Evolutionary conservation across 768 basidiomycete species (phyloP).

Genomic region (Suillus spraguei): DNA sequence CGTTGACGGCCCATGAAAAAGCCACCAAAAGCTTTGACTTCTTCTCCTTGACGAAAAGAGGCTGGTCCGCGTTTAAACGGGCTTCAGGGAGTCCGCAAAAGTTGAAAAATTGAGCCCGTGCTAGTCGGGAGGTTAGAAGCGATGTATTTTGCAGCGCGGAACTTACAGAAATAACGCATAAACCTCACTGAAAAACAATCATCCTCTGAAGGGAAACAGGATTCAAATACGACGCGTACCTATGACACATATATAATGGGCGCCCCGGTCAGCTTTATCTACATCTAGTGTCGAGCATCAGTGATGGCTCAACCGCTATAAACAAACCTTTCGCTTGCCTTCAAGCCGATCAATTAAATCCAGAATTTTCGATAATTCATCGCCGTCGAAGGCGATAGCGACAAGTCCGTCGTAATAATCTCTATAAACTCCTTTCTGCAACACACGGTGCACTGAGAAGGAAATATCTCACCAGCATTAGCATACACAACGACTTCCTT

Average conservation of each 20-base stretch:
- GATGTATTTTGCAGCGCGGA: neutral
- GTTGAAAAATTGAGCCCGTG: slow-evolving; percentile 42
- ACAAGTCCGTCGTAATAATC: slow-evolving; percentile 8
- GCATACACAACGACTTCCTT: slow-evolving; percentile 11
- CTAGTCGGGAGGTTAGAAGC: slow-evolving; percentile 9
- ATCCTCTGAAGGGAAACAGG: neutral
- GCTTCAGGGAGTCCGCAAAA: slow-evolving; percentile 49
- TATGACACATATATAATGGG: slow-evolving; percentile 9
- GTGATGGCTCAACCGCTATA: neutral
- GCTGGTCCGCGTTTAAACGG: slow-evolving; percentile 47
- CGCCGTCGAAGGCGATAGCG: slow-evolving; percentile 13
- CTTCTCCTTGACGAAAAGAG: slow-evolving; percentile 30
- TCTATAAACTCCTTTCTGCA: slow-evolving; percentile 23
- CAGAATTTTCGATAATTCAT: slow-evolving; percentile 10
- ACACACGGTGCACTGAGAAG: neutral
- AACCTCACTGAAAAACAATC: slow-evolving; percentile 37
- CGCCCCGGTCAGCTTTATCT: neutral
- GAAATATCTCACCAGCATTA: slow-evolving; percentile 23
- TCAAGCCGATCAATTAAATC: slow-evolving; percentile 12
- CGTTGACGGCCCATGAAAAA: neutral
- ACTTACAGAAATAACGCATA: slow-evolving; percentile 46
- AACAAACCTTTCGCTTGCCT: neutral
- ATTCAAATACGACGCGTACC: neutral
- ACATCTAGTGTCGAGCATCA: slow-evolving; percentile 5
- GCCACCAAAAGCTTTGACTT: slow-evolving; percentile 10